A percentile compares a stretch with the other conserved stretches of the same genome.
Evolutionary conservation across 306 rosid species (phyloP).

Genomic region (cucumber (Cucumis sativus)): DNA sequence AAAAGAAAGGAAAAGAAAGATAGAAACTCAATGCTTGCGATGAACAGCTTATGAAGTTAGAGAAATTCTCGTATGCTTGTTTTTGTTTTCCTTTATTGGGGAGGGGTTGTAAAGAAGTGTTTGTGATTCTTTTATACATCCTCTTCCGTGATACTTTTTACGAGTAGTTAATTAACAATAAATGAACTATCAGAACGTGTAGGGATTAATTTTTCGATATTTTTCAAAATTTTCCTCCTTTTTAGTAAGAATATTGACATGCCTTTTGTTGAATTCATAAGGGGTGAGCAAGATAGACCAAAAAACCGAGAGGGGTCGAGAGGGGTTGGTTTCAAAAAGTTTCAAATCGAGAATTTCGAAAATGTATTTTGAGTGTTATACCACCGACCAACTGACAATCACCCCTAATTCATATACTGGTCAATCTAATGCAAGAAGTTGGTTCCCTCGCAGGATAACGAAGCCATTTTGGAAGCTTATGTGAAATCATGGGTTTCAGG

Average conservation of each 20-base stretch:
- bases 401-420: neutral
- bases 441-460: constrained; percentile 46
- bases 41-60: neutral
- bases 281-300: too few relatives aligned
- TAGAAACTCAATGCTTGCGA: neutral
- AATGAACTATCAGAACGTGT: neutral
- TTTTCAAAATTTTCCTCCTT: neutral
- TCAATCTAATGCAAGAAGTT: neutral
- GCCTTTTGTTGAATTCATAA: neutral
- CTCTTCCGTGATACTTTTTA: neutral
- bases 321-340: too few relatives aligned
- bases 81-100: neutral
- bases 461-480: constrained; percentile 61
- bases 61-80: neutral
- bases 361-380: too few relatives aligned
- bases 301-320: too few relatives aligned
- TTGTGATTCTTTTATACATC: neutral
- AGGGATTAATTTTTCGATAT: neutral
- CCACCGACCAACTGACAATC: too few relatives aligned
- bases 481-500: constrained; percentile 78
- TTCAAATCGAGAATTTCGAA: too few relatives aligned
- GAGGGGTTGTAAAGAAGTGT: neutral
- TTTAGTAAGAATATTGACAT: neutral
- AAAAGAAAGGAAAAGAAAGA: neutral
- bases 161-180: neutral